A percentile compares a stretch with the other conserved stretches of the same genome.
phyloP scores from a whole-genome alignment of 1,284 basidiomycete species.

The Coniophora puteana region DNA sequence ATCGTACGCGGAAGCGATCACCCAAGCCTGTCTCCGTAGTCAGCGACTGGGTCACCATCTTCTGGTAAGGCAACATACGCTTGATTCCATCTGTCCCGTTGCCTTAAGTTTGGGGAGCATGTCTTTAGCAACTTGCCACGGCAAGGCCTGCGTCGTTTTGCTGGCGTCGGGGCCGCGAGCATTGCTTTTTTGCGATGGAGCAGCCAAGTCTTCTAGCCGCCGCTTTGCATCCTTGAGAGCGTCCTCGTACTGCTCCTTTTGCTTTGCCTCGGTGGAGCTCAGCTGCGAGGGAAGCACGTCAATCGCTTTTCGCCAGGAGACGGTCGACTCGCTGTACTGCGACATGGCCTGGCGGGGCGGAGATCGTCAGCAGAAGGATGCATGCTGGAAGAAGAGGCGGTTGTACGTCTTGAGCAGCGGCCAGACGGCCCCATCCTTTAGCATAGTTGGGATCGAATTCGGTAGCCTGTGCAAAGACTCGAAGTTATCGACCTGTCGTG shows the following conservation, averaged over 20 bases:
- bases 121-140: slow-evolving; percentile 22
- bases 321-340: slow-evolving; percentile 11
- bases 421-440: slow-evolving; percentile 33
- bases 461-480: too few species aligned
- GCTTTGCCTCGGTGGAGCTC: slow-evolving; percentile 18
- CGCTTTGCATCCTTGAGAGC: slow-evolving; percentile 13
- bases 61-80: neutral
- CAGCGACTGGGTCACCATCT: neutral
- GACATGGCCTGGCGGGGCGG: slow-evolving; percentile 17
- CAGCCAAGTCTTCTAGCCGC: slow-evolving; percentile 1
- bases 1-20: slow-evolving; percentile 28
- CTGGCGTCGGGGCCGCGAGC: too few species aligned
- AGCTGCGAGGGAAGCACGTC: slow-evolving; percentile 18
- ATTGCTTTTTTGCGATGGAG: too few species aligned
- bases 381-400: too few species aligned
- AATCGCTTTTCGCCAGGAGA: slow-evolving; percentile 21
- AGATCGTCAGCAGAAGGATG: too few species aligned
- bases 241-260: slow-evolving; percentile 25
- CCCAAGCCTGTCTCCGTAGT: slow-evolving; percentile 37
- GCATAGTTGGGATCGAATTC: slow-evolving; percentile 30
- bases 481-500: too few species aligned
- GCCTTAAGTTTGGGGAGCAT: slow-evolving; percentile 11
- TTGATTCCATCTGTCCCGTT: neutral
- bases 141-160: slow-evolving; percentile 14
- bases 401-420: slow-evolving; percentile 27